Evolutionary conservation across 495 filamentous ascomycete species (phyloP).

Genomic region (Cryomyces minteri): DNA sequence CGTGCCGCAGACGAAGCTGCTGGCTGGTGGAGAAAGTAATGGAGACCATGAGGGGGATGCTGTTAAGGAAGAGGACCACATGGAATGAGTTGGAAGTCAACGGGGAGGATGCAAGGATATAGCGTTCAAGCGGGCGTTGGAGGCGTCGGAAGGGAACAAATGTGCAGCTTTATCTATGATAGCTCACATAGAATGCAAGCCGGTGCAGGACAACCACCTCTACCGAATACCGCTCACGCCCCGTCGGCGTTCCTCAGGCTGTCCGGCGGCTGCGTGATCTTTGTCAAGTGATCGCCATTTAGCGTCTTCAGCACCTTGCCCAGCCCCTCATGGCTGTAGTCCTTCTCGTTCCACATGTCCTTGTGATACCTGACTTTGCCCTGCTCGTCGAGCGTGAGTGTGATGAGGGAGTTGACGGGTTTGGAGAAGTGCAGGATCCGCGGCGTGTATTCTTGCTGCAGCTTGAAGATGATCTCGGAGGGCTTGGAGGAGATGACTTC

Average conservation of each 20-base stretch:
- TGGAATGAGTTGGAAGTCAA: no score
- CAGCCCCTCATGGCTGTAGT: slow-evolving; percentile 29
- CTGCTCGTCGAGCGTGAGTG: slow-evolving; percentile 22
- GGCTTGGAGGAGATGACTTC: slow-evolving; percentile 22
- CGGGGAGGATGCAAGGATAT: no score
- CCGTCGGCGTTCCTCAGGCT: not conserved
- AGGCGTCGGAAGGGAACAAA: no score
- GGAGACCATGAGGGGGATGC: slow-evolving; percentile 8
- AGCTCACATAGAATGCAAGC: no score
- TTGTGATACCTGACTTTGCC: slow-evolving; percentile 31
- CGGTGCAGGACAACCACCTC: no score
- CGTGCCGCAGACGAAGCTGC: slow-evolving; percentile 44
- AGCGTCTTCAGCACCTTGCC: slow-evolving; percentile 29
- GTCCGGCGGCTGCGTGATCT: slow-evolving; percentile 1
- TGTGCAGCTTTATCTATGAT: no score
- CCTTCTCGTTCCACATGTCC: slow-evolving; percentile 34
- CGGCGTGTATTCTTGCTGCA: slow-evolving; percentile 28
- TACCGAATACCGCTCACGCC: no score
- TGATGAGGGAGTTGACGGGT: slow-evolving; percentile 23
- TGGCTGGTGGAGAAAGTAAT: slow-evolving; percentile 40
- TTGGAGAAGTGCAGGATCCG: slow-evolving; percentile 17
- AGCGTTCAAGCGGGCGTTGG: no score
- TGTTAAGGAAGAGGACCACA: not conserved
- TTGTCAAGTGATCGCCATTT: slow-evolving; percentile 28
- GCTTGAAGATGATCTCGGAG: slow-evolving; percentile 23